Evolutionary conservation across 2,329 filamentous ascomycete genomes (phyloP).

Genomic region (Talaromyces sp.): DNA sequence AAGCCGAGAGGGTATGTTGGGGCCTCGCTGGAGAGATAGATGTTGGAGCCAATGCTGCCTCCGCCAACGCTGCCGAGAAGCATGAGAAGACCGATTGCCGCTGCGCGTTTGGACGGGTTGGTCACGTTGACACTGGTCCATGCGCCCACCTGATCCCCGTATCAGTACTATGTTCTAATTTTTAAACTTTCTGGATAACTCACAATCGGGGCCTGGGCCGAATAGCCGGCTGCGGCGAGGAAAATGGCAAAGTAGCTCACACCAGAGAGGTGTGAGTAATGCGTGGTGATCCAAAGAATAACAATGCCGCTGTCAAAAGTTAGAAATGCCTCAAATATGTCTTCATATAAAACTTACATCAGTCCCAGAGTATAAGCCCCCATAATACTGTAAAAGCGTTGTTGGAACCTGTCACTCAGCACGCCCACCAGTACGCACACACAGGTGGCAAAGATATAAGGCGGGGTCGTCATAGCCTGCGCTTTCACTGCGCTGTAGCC

Average conservation of each 20-base stretch:
- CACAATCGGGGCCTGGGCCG: neutral
- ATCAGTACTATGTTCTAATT: neutral
- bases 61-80: constrained; percentile 57
- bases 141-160: neutral
- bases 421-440: neutral
- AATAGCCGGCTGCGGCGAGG: constrained; percentile 1
- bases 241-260: constrained; percentile 4
- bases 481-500: constrained; percentile 34
- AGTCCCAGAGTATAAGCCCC: neutral
- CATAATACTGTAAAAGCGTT: neutral
- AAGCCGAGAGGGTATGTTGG: constrained; percentile 68
- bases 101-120: constrained; percentile 1
- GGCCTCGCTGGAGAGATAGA: constrained; percentile 57
- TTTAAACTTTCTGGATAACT: neutral
- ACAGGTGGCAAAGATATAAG: constrained; percentile 13
- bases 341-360: neutral
- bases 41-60: constrained; percentile 62
- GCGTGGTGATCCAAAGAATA: neutral
- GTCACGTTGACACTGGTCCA: constrained; percentile 2
- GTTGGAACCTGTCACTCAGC: neutral
- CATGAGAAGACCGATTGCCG: neutral
- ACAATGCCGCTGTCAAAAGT: neutral
- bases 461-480: constrained; percentile 39
- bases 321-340: neutral
- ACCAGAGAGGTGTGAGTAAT: neutral